Evolutionary conservation across 805 yeast species (phyloP).

Genomic region (Yamadazyma takamatsuzukensis): DNA sequence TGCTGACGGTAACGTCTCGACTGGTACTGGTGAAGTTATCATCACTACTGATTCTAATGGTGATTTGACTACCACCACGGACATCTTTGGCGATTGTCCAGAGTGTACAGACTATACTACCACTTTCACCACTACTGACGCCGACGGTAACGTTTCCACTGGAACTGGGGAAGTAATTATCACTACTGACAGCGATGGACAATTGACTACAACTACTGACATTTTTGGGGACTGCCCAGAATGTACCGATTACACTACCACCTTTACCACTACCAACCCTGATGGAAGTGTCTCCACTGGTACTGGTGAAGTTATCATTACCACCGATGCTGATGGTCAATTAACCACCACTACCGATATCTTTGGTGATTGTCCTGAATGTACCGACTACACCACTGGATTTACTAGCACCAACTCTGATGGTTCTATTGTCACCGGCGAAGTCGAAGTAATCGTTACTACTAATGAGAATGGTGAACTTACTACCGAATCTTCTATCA

Average conservation of each 20-base stretch:
- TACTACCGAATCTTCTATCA: slow-evolving; percentile 8
- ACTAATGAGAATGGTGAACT: slow-evolving; percentile 15
- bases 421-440: slow-evolving; percentile 13
- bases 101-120: slow-evolving; percentile 15
- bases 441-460: slow-evolving; percentile 15
- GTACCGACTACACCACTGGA: slow-evolving; percentile 16
- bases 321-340: slow-evolving; percentile 17
- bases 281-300: slow-evolving; percentile 4
- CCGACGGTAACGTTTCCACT: slow-evolving; percentile 12
- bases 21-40: slow-evolving; percentile 13
- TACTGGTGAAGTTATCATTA: slow-evolving; percentile 10
- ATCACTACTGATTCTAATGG: slow-evolving; percentile 16
- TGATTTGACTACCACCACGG: slow-evolving; percentile 3
- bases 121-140: slow-evolving; percentile 11
- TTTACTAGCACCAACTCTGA: slow-evolving; percentile 12
- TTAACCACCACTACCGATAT: slow-evolving; percentile 9
- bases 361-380: slow-evolving; percentile 1
- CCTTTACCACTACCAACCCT: slow-evolving; percentile 5
- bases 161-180: slow-evolving; percentile 14
- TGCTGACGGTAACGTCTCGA: slow-evolving; percentile 10
- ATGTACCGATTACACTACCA: slow-evolving; percentile 8
- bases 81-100: slow-evolving; percentile 7
- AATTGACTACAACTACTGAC: slow-evolving; percentile 3
- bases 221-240: slow-evolving; percentile 6
- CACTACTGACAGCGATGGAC: slow-evolving; percentile 14